These are phyloP conservation scores for Russula earlei DNA, from an alignment of 768 basidiomycete genomes.

Conservation along the genomic window DNA sequence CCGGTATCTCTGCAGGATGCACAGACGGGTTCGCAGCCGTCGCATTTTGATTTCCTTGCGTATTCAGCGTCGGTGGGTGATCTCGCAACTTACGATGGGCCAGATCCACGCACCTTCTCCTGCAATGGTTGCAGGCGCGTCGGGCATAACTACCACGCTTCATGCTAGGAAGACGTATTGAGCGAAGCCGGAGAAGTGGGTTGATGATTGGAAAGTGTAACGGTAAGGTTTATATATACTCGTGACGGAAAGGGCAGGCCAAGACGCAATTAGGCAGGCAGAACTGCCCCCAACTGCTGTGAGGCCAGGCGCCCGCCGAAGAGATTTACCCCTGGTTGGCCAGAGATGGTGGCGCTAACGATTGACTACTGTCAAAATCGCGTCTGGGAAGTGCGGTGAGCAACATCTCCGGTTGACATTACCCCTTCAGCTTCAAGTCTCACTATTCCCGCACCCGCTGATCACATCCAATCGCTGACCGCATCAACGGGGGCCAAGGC, in stretches of 20 bases:
- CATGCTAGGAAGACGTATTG: not conserved
- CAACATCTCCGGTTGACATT: not conserved
- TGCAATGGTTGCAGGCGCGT: conserved; percentile 29
- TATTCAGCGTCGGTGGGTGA: not conserved
- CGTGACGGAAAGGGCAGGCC: not conserved
- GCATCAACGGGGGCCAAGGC: not conserved
- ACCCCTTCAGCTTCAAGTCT: not conserved
- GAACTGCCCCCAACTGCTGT: not conserved
- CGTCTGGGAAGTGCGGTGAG: not conserved
- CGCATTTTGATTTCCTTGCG: conserved; percentile 29
- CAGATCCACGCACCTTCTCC: conserved; percentile 21
- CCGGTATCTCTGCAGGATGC: conserved; percentile 25
- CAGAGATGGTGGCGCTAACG: not conserved
- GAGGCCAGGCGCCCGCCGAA: not conserved
- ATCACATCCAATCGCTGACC: not conserved
- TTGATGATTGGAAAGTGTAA: not conserved
- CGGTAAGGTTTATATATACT: not conserved
- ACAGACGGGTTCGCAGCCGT: conserved; percentile 26
- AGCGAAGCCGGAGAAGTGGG: not conserved
- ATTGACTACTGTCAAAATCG: not conserved
- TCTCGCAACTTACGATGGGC: not conserved
- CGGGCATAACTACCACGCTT: conserved; percentile 26
- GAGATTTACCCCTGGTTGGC: not conserved
- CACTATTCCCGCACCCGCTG: not conserved
- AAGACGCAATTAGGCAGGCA: not conserved